Conservation (phyloP, 2,329 filamentous ascomycete genomes). For the Xylaria sp. region DNA sequence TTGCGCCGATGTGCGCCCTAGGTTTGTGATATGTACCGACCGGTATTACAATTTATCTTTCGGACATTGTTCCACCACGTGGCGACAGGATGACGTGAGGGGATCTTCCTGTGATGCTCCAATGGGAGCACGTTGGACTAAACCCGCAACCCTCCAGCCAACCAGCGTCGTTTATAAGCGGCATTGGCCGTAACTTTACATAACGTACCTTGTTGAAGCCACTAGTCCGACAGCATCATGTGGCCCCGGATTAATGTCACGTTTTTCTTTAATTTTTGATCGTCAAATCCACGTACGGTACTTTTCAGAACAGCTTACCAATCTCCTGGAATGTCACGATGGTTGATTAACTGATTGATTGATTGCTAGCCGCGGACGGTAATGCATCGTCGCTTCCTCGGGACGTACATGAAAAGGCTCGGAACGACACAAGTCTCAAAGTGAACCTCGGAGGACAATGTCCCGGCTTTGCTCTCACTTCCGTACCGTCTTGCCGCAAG, state of each 20-base stretch:
- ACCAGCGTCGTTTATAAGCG: slow-evolving; percentile 13
- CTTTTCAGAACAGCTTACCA: slow-evolving; percentile 18
- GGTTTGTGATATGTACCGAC: slow-evolving; percentile 10
- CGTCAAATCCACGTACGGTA: background rate
- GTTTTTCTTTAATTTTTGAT: background rate
- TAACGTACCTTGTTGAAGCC: background rate
- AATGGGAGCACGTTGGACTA: slow-evolving; percentile 20
- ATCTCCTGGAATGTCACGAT: background rate
- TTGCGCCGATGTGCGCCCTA: slow-evolving; percentile 16
- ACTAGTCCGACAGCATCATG: slow-evolving; percentile 5
- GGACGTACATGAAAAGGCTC: slow-evolving; percentile 7
- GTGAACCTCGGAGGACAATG: slow-evolving; percentile 28
- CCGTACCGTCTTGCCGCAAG: slow-evolving; percentile 30
- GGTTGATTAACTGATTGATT: background rate
- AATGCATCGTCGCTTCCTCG: slow-evolving; percentile 1
- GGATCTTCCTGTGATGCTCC: slow-evolving; percentile 9
- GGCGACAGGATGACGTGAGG: slow-evolving; percentile 26
- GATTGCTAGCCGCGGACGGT: slow-evolving; percentile 9
- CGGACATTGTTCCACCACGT: slow-evolving; percentile 31
- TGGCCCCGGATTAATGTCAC: slow-evolving; percentile 2
- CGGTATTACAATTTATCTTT: slow-evolving; percentile 10
- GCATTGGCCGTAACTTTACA: background rate
- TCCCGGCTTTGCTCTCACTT: slow-evolving; percentile 19
- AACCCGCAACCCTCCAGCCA: background rate
- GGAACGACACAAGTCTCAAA: slow-evolving; percentile 15